phyloP scores from a whole-genome alignment of 306 rosid genomes.

The Sesbania bispinosa region DNA sequence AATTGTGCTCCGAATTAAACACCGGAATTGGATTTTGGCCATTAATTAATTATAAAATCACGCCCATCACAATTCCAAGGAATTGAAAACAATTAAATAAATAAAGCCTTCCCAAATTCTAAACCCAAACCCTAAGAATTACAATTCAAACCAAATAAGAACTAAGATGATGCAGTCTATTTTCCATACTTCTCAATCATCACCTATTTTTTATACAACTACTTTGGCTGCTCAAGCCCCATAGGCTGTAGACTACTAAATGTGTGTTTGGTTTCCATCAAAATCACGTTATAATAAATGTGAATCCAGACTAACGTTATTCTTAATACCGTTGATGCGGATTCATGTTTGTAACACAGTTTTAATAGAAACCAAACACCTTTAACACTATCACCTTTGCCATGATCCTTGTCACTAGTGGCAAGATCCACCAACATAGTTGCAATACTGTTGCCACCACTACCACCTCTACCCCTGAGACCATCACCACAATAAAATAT shows the following conservation, averaged over 20 bases:
- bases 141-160: neutral
- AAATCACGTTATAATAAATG: no score
- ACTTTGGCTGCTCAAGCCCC: neutral
- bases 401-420: neutral
- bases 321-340: neutral
- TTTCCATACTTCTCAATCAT: neutral
- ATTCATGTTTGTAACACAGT: no score
- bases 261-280: no score
- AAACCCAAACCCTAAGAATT: neutral
- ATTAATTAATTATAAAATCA: neutral
- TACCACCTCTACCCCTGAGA: neutral
- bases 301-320: no score
- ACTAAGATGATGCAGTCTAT: neutral
- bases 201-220: neutral
- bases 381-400: neutral
- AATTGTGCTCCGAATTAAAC: no score
- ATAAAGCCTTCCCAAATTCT: neutral
- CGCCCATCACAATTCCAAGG: neutral
- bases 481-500: neutral
- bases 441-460: neutral
- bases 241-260: no score
- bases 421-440: no score
- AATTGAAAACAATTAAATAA: neutral
- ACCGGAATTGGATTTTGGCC: no score
- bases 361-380: no score